Evolutionary conservation across 2,329 filamentous ascomycete species (phyloP).

Genomic region (Neonectria punicea): DNA sequence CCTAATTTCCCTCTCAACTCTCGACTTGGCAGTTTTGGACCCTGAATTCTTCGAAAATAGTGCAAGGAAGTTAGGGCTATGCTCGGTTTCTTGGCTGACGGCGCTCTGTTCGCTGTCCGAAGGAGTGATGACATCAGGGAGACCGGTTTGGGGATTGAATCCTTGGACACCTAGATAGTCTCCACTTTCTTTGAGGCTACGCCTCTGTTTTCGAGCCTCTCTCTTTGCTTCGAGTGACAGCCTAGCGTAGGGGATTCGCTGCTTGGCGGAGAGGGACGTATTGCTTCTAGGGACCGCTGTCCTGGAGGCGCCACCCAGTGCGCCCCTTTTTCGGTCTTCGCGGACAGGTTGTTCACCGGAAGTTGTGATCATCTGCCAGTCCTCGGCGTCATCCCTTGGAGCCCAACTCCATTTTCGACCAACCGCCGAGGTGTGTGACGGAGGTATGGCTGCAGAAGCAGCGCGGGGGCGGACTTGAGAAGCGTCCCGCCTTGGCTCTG

Average conservation of each 20-base stretch:
- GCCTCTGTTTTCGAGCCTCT: conserved; percentile 51
- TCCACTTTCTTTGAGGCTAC: conserved; percentile 62
- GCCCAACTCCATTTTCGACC: conserved; percentile 35
- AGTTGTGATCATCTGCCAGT: conserved; percentile 16
- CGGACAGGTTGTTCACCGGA: not conserved
- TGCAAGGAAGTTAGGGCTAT: conserved; percentile 47
- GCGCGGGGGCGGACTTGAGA: not conserved
- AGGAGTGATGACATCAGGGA: conserved; percentile 62
- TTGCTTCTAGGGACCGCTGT: not conserved
- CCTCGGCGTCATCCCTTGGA: conserved; percentile 20
- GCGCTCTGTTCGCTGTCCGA: conserved; percentile 58
- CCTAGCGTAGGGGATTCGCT: not conserved
- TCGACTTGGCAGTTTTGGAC: conserved; percentile 53
- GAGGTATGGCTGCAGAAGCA: not conserved
- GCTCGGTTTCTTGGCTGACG: conserved; percentile 44
- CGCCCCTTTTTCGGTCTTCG: not conserved
- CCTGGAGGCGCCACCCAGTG: not conserved
- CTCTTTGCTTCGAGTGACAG: conserved; percentile 45
- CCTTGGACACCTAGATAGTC: conserved; percentile 70
- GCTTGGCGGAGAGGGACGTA: not conserved
- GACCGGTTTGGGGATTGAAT: conserved; percentile 66
- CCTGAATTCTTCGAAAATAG: conserved; percentile 49
- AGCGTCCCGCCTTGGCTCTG: not conserved
- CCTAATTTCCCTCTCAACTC: conserved; percentile 58
- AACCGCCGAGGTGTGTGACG: not conserved